phyloP scores from a whole-genome alignment of 805 yeast genomes.

The Alloascoidea hylecoeti region DNA sequence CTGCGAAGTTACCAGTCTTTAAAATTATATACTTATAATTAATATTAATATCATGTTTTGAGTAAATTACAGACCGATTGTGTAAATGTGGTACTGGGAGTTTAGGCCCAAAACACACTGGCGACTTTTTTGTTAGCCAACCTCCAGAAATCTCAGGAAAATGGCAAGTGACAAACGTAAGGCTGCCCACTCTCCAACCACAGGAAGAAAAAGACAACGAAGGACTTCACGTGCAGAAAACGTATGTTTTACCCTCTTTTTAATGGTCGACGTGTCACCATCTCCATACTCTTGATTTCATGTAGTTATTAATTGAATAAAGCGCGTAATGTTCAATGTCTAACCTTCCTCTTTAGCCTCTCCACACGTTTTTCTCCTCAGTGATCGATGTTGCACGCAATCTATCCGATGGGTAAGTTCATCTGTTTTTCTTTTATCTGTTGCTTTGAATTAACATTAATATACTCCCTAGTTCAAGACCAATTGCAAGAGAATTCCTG shows the following conservation, averaged over 20 bases:
- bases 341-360: too few relatives aligned
- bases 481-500: conserved; percentile 36
- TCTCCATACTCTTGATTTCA: too few relatives aligned
- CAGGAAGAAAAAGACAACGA: neutral
- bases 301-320: too few relatives aligned
- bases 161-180: neutral
- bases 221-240: neutral
- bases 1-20: too few relatives aligned
- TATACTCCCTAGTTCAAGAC: conserved; percentile 8
- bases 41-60: too few relatives aligned
- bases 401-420: neutral
- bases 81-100: too few relatives aligned
- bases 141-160: neutral
- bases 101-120: too few relatives aligned
- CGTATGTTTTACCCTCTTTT: neutral
- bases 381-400: neutral
- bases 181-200: neutral
- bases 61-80: too few relatives aligned
- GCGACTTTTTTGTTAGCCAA: too few relatives aligned
- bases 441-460: neutral
- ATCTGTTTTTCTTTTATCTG: neutral
- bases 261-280: too few relatives aligned
- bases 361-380: neutral
- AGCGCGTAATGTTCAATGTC: too few relatives aligned
- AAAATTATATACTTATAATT: too few relatives aligned